phyloP scores from a whole-genome alignment of 2,329 filamentous ascomycete genomes.

The Leptodontidium sp. region DNA sequence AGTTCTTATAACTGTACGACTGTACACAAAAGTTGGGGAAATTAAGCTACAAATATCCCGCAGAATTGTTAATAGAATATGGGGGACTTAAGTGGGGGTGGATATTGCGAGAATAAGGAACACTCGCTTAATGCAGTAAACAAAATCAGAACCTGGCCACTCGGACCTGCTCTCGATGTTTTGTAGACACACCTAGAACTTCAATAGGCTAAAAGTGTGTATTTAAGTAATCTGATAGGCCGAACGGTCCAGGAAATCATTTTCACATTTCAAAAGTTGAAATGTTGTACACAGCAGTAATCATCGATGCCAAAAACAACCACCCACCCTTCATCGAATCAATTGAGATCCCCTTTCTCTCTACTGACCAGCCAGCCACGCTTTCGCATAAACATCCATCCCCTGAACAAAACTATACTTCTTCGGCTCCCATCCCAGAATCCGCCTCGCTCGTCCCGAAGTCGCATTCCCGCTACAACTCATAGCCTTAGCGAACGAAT shows the following conservation, averaged over 20 bases:
- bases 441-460: slow-evolving; percentile 43
- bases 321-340: background rate
- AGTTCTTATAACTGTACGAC: too few species aligned
- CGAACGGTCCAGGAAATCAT: too few species aligned
- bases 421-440: slow-evolving; percentile 49
- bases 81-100: too few species aligned
- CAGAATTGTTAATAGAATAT: too few species aligned
- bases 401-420: slow-evolving; percentile 37
- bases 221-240: too few species aligned
- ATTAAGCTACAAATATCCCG: too few species aligned
- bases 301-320: background rate
- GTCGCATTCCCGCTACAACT: slow-evolving; percentile 38
- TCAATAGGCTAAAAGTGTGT: too few species aligned
- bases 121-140: background rate
- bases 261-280: too few species aligned
- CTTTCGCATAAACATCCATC: slow-evolving; percentile 37
- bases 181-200: too few species aligned
- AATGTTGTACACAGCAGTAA: too few species aligned
- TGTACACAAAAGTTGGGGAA: too few species aligned
- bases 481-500: slow-evolving; percentile 43
- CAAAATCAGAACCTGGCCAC: background rate
- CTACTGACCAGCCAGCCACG: slow-evolving; percentile 20
- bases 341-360: background rate
- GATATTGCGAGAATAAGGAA: background rate
- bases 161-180: background rate